A percentile compares a stretch with the other conserved stretches of the same genome.
Evolutionary conservation across 176 grass and related monocot species (phyloP).

Genomic region (Oryza coarctata): DNA sequence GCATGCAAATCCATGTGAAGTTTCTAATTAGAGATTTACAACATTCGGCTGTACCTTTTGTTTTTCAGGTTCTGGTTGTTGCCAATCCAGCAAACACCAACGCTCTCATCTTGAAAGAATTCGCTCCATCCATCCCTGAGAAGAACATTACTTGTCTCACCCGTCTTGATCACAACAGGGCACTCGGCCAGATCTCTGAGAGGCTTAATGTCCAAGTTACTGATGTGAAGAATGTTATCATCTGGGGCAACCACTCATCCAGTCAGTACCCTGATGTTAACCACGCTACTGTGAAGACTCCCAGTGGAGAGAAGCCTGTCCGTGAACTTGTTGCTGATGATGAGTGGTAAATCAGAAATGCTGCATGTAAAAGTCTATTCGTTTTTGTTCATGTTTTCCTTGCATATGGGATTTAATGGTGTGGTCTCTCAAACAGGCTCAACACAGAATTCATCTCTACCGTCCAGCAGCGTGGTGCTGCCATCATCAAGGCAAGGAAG

Average conservation of each 20-base stretch:
- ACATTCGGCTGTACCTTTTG: neutral
- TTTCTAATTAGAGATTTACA: neutral
- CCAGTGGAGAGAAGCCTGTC: slow-evolving; percentile 72
- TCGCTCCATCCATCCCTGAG: slow-evolving; percentile 88
- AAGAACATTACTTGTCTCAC: slow-evolving; percentile 97
- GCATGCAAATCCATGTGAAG: neutral
- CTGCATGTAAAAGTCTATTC: neutral
- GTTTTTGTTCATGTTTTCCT: slow-evolving; percentile 9
- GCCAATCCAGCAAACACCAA: slow-evolving; percentile 98
- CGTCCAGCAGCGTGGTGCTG: slow-evolving; percentile 93
- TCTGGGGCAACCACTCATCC: slow-evolving; percentile 98
- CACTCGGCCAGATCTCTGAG: slow-evolving; percentile 83
- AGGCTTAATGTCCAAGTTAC: slow-evolving; percentile 76
- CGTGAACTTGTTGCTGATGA: slow-evolving; percentile 73
- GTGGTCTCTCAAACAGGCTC: slow-evolving; percentile 54
- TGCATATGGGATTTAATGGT: neutral
- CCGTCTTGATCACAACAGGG: slow-evolving; percentile 94
- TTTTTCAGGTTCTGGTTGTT: slow-evolving; percentile 83
- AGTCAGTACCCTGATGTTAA: slow-evolving; percentile 87
- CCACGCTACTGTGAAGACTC: slow-evolving; percentile 76
- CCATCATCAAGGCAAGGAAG: slow-evolving; percentile 96
- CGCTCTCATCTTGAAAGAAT: slow-evolving; percentile 97
- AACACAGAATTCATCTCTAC: slow-evolving; percentile 72
- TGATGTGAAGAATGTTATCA: slow-evolving; percentile 92
- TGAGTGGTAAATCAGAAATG: slow-evolving; percentile 63